A percentile compares a stretch with the other conserved stretches of the same genome.
Conservation (phyloP, 495 filamentous ascomycete genomes). For the Glutinoglossum americanum region DNA sequence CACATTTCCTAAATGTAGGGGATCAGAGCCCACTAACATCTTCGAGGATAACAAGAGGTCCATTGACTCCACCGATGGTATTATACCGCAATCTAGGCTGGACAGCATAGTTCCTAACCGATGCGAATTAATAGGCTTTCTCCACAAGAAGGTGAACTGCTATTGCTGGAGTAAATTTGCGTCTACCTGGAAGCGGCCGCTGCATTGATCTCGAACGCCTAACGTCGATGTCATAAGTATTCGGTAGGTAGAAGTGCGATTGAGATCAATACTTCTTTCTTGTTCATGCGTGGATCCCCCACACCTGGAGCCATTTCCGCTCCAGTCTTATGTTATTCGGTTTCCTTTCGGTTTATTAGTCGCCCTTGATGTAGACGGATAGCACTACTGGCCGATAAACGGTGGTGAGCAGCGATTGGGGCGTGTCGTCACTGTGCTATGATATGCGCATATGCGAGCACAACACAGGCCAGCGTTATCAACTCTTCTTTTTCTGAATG, state of each 20-base stretch:
- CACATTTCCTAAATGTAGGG: not conserved
- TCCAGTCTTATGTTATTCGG: not conserved
- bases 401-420: not conserved
- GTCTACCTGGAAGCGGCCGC: not conserved
- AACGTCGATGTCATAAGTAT: not conserved
- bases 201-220: conserved; percentile 1
- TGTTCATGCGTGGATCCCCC: conserved; percentile 1
- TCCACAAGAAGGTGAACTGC: not conserved
- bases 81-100: conserved; percentile 87
- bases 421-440: not conserved
- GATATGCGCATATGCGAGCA: not conserved
- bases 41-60: conserved; percentile 88
- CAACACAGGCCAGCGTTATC: not conserved
- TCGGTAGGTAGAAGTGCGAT: not conserved
- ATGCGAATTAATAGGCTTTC: not conserved
- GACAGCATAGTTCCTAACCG: conserved; percentile 32
- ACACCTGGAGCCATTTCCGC: conserved; percentile 3
- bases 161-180: not conserved
- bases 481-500: too few species aligned
- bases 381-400: not conserved
- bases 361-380: too few species aligned
- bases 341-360: not conserved
- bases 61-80: conserved; percentile 95
- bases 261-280: conserved; percentile 1
- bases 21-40: conserved; percentile 39